Evolutionary conservation across 345 rosid genomes (phyloP).

Genomic region (Cardamine occulta): DNA sequence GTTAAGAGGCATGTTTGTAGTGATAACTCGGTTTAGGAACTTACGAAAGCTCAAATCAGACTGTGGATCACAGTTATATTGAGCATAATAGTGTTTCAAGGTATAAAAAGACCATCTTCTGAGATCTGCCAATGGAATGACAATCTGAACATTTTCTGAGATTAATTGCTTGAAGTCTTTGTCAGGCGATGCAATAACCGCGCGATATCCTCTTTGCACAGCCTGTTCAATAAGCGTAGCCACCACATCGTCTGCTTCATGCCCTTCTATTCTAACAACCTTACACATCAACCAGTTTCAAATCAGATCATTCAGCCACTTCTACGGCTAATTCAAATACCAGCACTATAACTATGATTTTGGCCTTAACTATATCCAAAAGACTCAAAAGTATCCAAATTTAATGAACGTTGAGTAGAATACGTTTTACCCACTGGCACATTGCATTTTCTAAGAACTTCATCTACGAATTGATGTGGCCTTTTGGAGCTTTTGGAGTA

Average conservation of each 20-base stretch:
- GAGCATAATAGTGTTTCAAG: slow-evolving; percentile 73
- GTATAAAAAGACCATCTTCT: slow-evolving; percentile 93
- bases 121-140: slow-evolving; percentile 75
- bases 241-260: slow-evolving; percentile 93
- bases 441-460: slow-evolving; percentile 78
- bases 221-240: slow-evolving; percentile 81
- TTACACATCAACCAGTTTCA: slow-evolving; percentile 38
- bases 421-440: slow-evolving; percentile 70
- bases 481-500: slow-evolving; percentile 51
- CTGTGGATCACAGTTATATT: slow-evolving; percentile 77
- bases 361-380: background rate
- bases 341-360: background rate
- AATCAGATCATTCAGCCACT: slow-evolving; percentile 18
- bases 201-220: slow-evolving; percentile 60
- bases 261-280: slow-evolving; percentile 76
- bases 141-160: slow-evolving; percentile 88
- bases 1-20: background rate
- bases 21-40: slow-evolving; percentile 32
- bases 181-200: slow-evolving; percentile 91
- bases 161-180: slow-evolving; percentile 97
- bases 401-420: slow-evolving; percentile 1
- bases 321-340: background rate
- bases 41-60: slow-evolving; percentile 90
- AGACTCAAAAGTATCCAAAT: background rate
- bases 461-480: slow-evolving; percentile 51